Base-by-base conservation (phyloP, 1,284 basidiomycete genomes). In the Leccinum fuscescens region DNA sequence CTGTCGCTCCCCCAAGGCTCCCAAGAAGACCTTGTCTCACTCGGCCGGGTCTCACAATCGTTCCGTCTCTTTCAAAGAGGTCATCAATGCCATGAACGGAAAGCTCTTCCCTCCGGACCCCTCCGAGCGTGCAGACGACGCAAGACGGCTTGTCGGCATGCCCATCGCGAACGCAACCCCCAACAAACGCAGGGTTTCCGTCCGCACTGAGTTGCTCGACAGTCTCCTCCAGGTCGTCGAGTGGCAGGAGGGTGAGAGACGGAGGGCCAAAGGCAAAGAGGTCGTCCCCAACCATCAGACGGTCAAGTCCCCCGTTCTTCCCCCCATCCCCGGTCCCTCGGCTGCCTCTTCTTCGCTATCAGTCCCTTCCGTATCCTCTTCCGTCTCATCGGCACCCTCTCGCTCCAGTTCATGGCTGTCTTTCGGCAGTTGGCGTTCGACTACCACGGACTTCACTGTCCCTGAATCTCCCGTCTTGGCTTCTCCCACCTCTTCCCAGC, bases 31-130 rank as follows among this genome's bases (percentile, higher is more conserved):
- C 5, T 31, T 44, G 24, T 2, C 56, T 6, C 59, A 48, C 22
- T 61, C 65, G 1, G 33, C 68, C 7, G 58, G 33, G 1, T 48
- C 54, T 51, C 59, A 55, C 1, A 52, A 48, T n/a, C 64, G 62
- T 8, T 55, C 66, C 15, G 78, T 87, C 22, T 71, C 82, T 1
- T 86, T 88, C 69, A 76, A 78, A 49, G 81, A 86, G 48, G 84
- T 89, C 54, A 72, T 86, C 51, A 69, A 72, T 31, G 79, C 81
- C 67, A 86, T 88, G 82, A 77, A 82, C 29, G 87, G 87, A 7
- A 75, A 78, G 4, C 76, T 89, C 20, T 89, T 89, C 65, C 84
- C 80, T 3, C 64, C 69, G 4, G 77, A 79, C 20, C 66, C 75
- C 33, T 74, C 71, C 12, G 77, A 81, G 54, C 77, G 73, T 51